Percentiles rank a stretch among this genome's conserved stretches.
Conservation (phyloP, 805 yeast genomes). For the Suhomyces faveliae region DNA sequence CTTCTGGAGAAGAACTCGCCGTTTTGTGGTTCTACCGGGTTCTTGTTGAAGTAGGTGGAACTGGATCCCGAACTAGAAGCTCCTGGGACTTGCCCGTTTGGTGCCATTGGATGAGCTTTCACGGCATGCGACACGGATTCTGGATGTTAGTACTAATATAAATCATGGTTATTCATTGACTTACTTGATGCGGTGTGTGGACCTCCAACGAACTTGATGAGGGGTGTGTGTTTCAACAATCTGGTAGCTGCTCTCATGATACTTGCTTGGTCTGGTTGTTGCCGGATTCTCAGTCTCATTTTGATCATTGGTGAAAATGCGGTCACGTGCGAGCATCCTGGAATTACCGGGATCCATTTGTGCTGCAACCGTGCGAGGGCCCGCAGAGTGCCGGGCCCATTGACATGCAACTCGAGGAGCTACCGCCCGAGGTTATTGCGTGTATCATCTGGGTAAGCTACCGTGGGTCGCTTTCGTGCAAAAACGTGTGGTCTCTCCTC, state of each 20-base stretch:
- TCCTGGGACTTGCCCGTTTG: slow-evolving; percentile 43
- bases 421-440: background rate
- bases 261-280: background rate
- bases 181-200: slow-evolving; percentile 55
- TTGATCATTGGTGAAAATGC: background rate
- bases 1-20: slow-evolving; percentile 54
- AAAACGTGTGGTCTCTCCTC: background rate
- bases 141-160: slow-evolving; percentile 9
- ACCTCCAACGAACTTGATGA: slow-evolving; percentile 86
- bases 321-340: background rate
- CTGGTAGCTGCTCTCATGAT: slow-evolving; percentile 34
- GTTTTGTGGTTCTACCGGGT: slow-evolving; percentile 40
- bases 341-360: background rate
- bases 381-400: too few relatives aligned
- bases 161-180: slow-evolving; percentile 20
- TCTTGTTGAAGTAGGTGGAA: slow-evolving; percentile 20
- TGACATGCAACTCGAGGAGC: background rate
- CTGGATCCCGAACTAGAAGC: slow-evolving; percentile 12
- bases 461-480: background rate
- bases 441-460: background rate
- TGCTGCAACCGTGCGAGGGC: background rate
- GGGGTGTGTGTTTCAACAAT: slow-evolving; percentile 53
- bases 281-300: background rate
- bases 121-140: slow-evolving; percentile 17
- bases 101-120: slow-evolving; percentile 42